Evolutionary conservation across 495 filamentous ascomycete species (phyloP).

Genomic region (Penicillium bovifimosum): DNA sequence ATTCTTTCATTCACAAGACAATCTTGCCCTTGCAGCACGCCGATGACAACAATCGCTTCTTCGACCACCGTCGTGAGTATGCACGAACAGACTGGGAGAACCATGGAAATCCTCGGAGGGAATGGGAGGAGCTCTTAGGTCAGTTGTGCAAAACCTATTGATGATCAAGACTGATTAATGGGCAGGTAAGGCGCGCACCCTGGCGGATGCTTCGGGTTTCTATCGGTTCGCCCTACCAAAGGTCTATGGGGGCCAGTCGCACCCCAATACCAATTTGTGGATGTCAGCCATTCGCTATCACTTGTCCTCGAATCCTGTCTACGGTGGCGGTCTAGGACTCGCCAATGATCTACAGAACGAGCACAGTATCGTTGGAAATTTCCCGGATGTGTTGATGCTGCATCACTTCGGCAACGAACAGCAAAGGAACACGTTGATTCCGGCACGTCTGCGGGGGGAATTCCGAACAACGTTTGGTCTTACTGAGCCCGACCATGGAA

Average conservation of each 20-base stretch:
- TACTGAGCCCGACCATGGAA: constrained; percentile 56
- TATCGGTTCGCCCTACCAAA: constrained; percentile 50
- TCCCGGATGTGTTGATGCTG: constrained; percentile 54
- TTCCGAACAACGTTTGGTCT: constrained; percentile 53
- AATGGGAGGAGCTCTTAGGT: constrained; percentile 50
- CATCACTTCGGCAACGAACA: constrained; percentile 47
- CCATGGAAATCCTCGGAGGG: constrained; percentile 45
- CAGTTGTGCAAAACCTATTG: neutral
- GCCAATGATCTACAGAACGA: constrained; percentile 60
- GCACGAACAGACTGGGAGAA: constrained; percentile 50
- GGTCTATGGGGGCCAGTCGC: constrained; percentile 47
- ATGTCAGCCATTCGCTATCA: constrained; percentile 57
- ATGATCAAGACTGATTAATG: neutral
- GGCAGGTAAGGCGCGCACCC: constrained; percentile 30
- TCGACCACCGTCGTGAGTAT: constrained; percentile 55
- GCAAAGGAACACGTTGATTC: constrained; percentile 48
- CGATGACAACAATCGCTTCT: constrained; percentile 55
- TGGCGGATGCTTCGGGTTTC: constrained; percentile 52
- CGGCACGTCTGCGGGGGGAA: constrained; percentile 40
- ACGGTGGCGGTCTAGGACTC: constrained; percentile 46
- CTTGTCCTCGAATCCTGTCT: constrained; percentile 42
- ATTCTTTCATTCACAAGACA: constrained; percentile 48
- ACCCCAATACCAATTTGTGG: constrained; percentile 49
- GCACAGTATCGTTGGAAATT: constrained; percentile 54
- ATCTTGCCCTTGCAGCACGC: constrained; percentile 48